phyloP scores from a whole-genome alignment of 2,329 filamentous ascomycete genomes.

The Exserohilum turcica region DNA sequence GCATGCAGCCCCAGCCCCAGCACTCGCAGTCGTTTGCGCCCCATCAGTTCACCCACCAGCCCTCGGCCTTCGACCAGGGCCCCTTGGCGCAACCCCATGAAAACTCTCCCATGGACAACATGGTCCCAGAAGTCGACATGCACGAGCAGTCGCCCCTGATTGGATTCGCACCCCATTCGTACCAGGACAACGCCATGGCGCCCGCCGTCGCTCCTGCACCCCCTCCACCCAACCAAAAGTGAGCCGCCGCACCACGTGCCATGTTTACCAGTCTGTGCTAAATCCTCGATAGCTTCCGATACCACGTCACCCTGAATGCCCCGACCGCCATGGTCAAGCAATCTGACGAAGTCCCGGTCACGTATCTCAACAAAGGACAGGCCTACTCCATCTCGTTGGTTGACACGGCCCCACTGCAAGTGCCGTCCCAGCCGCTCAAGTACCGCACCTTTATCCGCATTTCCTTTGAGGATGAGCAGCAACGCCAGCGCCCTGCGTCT shows the following conservation, averaged over 20 bases:
- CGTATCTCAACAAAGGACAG: conserved; percentile 96
- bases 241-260: conserved; percentile 37
- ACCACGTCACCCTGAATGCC: conserved; percentile 86
- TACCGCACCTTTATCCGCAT: conserved; percentile 94
- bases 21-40: conserved; percentile 68
- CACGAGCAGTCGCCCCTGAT: conserved; percentile 66
- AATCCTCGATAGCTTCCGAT: conserved; percentile 73
- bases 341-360: conserved; percentile 89
- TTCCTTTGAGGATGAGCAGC: conserved; percentile 95
- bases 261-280: conserved; percentile 20
- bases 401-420: conserved; percentile 70
- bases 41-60: conserved; percentile 78
- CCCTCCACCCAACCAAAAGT: conserved; percentile 54
- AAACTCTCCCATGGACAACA: conserved; percentile 66
- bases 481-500: conserved; percentile 77
- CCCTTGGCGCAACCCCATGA: conserved; percentile 72
- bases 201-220: conserved; percentile 41
- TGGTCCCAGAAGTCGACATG: conserved; percentile 62
- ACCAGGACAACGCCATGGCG: conserved; percentile 58
- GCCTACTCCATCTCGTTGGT: conserved; percentile 85
- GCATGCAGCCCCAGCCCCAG: conserved; percentile 57
- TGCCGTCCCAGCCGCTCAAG: conserved; percentile 63
- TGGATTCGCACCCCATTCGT: conserved; percentile 58
- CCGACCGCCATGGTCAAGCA: conserved; percentile 96
- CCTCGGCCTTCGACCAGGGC: conserved; percentile 71